A percentile compares a stretch with the other conserved stretches of the same genome.
Conservation (phyloP, 495 filamentous ascomycete species). For the Cairneyella variabilis region DNA sequence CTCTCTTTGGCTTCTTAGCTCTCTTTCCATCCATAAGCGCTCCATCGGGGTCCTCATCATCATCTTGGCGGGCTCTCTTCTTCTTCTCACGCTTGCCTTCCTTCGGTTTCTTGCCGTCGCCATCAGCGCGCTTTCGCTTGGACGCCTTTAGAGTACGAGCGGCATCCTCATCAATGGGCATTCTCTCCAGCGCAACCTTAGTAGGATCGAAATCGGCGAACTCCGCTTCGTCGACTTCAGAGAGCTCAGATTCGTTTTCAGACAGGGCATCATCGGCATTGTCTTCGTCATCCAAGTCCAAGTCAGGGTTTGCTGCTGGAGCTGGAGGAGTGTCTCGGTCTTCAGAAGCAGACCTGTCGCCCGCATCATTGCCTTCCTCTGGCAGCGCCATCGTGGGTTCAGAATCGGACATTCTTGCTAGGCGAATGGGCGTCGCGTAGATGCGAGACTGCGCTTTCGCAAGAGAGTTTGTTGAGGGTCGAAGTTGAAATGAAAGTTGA, state of each 20-base stretch:
- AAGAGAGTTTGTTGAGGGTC: too few species aligned
- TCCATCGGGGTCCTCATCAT: conserved; percentile 52
- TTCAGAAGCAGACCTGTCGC: conserved; percentile 40
- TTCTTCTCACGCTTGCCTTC: conserved; percentile 74
- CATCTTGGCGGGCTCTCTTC: conserved; percentile 52
- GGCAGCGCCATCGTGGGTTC: conserved; percentile 31
- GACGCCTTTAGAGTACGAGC: conserved; percentile 64
- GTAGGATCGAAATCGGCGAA: conserved; percentile 88
- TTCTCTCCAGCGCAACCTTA: conserved; percentile 71
- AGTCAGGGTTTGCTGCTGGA: conserved; percentile 31
- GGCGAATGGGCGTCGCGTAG: too few species aligned
- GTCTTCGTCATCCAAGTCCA: conserved; percentile 31
- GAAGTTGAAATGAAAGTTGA: too few species aligned
- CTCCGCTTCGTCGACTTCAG: conserved; percentile 91
- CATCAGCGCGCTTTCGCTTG: conserved; percentile 75
- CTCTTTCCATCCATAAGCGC: conserved; percentile 54
- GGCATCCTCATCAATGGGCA: conserved; percentile 83
- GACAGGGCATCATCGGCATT: conserved; percentile 46
- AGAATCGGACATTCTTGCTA: conserved; percentile 27
- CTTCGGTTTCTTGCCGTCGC: conserved; percentile 66
- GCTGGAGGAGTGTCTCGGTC: conserved; percentile 36
- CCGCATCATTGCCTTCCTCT: conserved; percentile 42
- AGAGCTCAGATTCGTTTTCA: conserved; percentile 81
- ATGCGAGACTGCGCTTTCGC: too few species aligned
- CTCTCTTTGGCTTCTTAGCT: conserved; percentile 39